Percentiles rank a stretch among this genome's conserved stretches.
These are phyloP conservation scores for Dimargaris verticillata DNA, from an alignment of 192 early-diverging fungal species.

Conservation along the genomic window DNA sequence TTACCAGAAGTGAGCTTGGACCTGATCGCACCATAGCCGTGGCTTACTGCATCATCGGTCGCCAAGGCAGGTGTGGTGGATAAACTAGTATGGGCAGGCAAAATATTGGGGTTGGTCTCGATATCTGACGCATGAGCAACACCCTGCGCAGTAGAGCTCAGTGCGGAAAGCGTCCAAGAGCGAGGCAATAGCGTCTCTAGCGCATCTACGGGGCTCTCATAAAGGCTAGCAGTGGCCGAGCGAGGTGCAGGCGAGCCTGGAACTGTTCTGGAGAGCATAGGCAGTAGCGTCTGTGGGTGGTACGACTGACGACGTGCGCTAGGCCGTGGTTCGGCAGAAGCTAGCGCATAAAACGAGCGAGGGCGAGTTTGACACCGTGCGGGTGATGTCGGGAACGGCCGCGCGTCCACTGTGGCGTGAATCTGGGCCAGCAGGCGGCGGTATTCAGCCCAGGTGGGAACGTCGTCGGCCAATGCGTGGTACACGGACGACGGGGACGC, in stretches of 20 bases:
- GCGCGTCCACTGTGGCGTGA: not conserved
- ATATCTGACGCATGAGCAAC: too few relatives aligned
- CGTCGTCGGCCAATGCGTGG: not conserved
- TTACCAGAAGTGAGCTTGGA: too few relatives aligned
- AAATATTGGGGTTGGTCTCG: too few relatives aligned
- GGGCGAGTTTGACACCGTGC: not conserved
- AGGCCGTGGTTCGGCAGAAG: not conserved
- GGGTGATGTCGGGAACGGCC: not conserved
- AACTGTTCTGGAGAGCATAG: not conserved
- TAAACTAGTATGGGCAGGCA: too few relatives aligned
- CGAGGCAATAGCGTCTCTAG: too few relatives aligned
- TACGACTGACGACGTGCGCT: not conserved
- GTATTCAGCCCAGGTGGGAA: conserved; percentile 7
- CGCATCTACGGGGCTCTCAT: too few relatives aligned
- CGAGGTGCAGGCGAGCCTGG: not conserved
- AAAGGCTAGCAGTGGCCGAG: too few relatives aligned
- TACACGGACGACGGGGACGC: not conserved
- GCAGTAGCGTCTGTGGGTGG: not conserved
- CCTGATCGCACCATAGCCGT: too few relatives aligned
- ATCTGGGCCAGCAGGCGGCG: not conserved
- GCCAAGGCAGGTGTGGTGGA: too few relatives aligned
- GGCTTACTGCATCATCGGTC: too few relatives aligned
- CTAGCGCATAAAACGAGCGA: not conserved
- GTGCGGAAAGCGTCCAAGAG: too few relatives aligned
- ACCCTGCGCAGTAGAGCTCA: too few relatives aligned